Evolutionary conservation across 2,329 filamentous ascomycete species (phyloP).

Genomic region (Penicillium polonicum): DNA sequence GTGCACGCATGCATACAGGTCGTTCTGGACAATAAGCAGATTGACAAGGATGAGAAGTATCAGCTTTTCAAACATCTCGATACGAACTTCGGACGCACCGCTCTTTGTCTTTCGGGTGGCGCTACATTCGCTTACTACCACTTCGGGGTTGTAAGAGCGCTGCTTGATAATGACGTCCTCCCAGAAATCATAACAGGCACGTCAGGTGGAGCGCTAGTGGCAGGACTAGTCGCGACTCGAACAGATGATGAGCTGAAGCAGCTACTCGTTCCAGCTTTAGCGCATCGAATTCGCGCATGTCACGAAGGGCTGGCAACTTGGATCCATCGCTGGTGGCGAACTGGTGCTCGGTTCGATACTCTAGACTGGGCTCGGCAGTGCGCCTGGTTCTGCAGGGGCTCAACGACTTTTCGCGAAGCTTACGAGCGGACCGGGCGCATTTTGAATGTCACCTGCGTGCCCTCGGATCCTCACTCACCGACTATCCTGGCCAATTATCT

Average conservation of each 20-base stretch:
- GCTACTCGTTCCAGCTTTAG: constrained; percentile 82
- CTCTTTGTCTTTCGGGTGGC: constrained; percentile 87
- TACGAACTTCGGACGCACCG: constrained; percentile 88
- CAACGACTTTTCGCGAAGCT: constrained; percentile 90
- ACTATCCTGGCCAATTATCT: constrained; percentile 94
- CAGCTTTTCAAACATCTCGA: constrained; percentile 82
- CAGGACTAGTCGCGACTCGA: constrained; percentile 79
- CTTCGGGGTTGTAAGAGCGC: constrained; percentile 84
- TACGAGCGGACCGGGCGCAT: constrained; percentile 92
- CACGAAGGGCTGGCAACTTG: constrained; percentile 74
- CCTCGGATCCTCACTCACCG: constrained; percentile 89
- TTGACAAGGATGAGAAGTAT: constrained; percentile 72
- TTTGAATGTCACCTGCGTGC: constrained; percentile 92
- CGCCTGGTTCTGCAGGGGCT: constrained; percentile 87
- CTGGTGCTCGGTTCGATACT: constrained; percentile 90
- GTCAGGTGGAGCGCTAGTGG: constrained; percentile 87
- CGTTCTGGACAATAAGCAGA: constrained; percentile 64
- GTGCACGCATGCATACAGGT: constrained; percentile 58
- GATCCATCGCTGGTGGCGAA: constrained; percentile 83
- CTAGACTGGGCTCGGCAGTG: constrained; percentile 84
- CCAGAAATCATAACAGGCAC: constrained; percentile 96
- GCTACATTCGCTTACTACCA: constrained; percentile 97
- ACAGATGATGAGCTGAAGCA: constrained; percentile 88
- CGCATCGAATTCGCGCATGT: constrained; percentile 79
- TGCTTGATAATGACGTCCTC: constrained; percentile 79